A percentile compares a stretch with the other conserved stretches of the same genome.
Conservation (phyloP, 208 protist genomes). For the Leishmania amazonensis region DNA sequence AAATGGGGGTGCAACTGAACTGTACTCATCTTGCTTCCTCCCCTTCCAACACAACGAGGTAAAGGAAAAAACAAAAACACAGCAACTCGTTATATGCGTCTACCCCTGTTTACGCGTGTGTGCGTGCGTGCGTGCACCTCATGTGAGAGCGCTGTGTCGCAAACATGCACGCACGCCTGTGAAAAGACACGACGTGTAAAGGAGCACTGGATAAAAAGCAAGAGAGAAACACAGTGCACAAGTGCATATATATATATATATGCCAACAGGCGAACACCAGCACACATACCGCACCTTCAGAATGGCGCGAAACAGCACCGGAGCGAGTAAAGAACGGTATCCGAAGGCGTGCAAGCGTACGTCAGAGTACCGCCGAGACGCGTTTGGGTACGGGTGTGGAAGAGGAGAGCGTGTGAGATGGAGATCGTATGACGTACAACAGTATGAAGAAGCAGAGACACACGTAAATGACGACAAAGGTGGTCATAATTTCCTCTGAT, state of each 20-base stretch:
- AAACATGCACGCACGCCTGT: background rate
- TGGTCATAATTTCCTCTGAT: too few relatives aligned
- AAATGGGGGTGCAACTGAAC: slow-evolving; percentile 32
- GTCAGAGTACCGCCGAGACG: background rate
- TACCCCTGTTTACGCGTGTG: background rate
- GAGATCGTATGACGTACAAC: background rate
- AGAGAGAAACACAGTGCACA: background rate
- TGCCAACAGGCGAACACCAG: background rate
- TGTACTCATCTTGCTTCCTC: slow-evolving; percentile 16
- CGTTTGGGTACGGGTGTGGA: background rate
- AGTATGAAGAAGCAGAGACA: background rate
- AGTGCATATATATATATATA: background rate
- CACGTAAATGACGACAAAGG: background rate
- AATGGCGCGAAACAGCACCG: background rate
- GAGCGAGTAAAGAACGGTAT: background rate
- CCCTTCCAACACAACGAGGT: background rate
- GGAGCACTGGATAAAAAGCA: background rate
- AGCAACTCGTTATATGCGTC: background rate
- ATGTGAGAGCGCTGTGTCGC: background rate
- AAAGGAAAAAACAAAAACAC: background rate
- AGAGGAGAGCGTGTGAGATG: background rate
- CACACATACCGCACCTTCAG: background rate
- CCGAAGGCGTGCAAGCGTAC: background rate
- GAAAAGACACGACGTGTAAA: background rate
- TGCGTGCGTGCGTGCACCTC: background rate